phyloP scores from a whole-genome alignment of 176 grass and related monocot genomes.

The Neostapfia colusana region DNA sequence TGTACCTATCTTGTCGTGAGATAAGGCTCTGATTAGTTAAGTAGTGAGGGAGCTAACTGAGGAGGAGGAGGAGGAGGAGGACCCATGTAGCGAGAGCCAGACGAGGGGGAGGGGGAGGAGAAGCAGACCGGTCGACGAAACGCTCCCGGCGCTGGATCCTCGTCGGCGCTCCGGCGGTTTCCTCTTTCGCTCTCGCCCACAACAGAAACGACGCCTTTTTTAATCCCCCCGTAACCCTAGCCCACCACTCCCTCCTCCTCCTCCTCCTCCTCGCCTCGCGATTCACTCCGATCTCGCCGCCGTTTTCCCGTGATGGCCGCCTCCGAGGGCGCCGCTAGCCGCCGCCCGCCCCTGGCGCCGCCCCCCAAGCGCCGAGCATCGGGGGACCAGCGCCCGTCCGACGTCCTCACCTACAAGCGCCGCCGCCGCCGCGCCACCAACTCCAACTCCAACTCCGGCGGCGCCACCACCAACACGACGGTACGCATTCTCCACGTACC shows the following conservation, averaged over 20 bases:
- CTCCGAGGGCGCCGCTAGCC: conserved; percentile 26
- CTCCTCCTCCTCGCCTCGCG: not conserved
- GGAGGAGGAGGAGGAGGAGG: too few species aligned
- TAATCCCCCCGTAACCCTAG: conserved; percentile 29
- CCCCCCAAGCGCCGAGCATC: conserved; percentile 27
- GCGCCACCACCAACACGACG: not conserved
- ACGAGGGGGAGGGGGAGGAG: too few species aligned
- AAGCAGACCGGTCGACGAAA: too few species aligned
- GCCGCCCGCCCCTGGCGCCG: conserved; percentile 10
- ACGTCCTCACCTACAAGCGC: conserved; percentile 56
- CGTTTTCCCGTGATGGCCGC: conserved; percentile 21
- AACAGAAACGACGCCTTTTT: not conserved
- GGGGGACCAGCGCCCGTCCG: not conserved
- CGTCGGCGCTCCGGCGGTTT: not conserved
- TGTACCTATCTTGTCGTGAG: too few species aligned
- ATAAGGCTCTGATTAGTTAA: too few species aligned
- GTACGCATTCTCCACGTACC: not conserved
- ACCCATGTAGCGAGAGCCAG: too few species aligned
- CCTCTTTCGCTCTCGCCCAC: not conserved
- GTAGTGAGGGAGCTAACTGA: too few species aligned
- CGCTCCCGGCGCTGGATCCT: too few species aligned
- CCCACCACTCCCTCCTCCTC: not conserved
- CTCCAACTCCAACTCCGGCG: not conserved
- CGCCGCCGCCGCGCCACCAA: conserved; percentile 20
- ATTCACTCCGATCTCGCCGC: not conserved